Conservation (phyloP, 2,329 filamentous ascomycete genomes). For the Nemania diffusa region DNA sequence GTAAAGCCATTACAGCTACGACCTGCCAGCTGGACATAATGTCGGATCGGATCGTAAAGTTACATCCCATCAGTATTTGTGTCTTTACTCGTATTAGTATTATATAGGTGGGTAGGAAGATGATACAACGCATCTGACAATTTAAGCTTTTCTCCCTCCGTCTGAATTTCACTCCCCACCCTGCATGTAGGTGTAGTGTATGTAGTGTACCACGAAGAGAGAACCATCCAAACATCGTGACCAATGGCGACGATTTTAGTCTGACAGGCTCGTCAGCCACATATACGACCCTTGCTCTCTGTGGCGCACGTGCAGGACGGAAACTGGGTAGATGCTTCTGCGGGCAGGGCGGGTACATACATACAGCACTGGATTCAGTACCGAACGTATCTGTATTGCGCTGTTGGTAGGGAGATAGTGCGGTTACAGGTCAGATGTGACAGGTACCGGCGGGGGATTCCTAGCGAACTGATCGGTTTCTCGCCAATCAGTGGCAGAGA, state of each 20-base stretch:
- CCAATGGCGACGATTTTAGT: constrained; percentile 3
- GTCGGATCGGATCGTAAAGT: constrained; percentile 17
- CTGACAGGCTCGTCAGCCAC: constrained; percentile 23
- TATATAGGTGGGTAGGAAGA: constrained; percentile 8
- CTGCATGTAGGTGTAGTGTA: constrained; percentile 8
- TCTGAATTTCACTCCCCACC: constrained; percentile 20
- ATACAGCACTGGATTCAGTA: no score
- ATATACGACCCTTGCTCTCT: constrained; percentile 25
- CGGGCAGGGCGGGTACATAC: no score
- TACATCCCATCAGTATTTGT: constrained; percentile 1
- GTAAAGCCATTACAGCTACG: not conserved
- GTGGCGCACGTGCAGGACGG: constrained; percentile 24
- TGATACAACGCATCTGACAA: constrained; percentile 9
- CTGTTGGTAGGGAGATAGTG: not conserved
- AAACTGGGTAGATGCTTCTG: no score
- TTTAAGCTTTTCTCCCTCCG: not conserved
- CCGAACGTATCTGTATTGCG: not conserved
- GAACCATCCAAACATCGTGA: not conserved
- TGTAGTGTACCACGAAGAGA: not conserved
- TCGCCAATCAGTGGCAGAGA: not conserved
- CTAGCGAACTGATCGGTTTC: not conserved
- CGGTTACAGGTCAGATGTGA: constrained; percentile 9
- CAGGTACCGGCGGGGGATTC: not conserved
- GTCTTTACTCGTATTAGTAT: not conserved
- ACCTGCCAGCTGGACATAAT: not conserved